These are phyloP conservation scores for Linum tenue DNA, from an alignment of 345 rosid species.

Conservation along the genomic window DNA sequence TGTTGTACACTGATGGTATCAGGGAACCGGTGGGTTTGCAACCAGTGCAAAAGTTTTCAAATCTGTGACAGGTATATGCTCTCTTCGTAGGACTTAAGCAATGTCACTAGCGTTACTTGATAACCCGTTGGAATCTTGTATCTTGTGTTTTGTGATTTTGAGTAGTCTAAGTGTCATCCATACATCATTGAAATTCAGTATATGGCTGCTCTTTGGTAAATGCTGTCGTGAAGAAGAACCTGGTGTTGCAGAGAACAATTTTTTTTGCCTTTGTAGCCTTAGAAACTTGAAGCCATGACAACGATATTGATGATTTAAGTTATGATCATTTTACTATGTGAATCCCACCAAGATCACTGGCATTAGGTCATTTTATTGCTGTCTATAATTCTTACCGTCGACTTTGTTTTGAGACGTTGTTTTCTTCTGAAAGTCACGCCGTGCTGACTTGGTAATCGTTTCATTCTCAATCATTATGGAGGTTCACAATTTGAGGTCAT, in stretches of 20 bases:
- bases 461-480: neutral
- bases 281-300: neutral
- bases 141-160: no score
- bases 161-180: no score
- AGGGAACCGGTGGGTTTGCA: constrained; percentile 49
- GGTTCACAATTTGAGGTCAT: neutral
- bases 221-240: neutral
- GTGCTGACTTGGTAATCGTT: neutral
- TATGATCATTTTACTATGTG: neutral
- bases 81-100: neutral
- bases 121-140: no score
- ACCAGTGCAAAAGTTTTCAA: constrained; percentile 51
- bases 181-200: no score
- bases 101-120: neutral
- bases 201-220: no score
- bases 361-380: neutral
- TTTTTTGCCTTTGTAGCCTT: no score
- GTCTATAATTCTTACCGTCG: neutral
- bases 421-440: neutral
- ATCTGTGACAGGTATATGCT: constrained; percentile 55
- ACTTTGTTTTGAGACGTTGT: neutral
- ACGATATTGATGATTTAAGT: neutral
- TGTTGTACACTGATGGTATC: constrained; percentile 40
- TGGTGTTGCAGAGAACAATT: neutral
- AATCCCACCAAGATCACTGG: no score